Evolutionary conservation across 2,329 filamentous ascomycete species (phyloP), one percentile per base, ranked within the genome.

Genomic region (Biscogniauxia mediterranea): DNA sequence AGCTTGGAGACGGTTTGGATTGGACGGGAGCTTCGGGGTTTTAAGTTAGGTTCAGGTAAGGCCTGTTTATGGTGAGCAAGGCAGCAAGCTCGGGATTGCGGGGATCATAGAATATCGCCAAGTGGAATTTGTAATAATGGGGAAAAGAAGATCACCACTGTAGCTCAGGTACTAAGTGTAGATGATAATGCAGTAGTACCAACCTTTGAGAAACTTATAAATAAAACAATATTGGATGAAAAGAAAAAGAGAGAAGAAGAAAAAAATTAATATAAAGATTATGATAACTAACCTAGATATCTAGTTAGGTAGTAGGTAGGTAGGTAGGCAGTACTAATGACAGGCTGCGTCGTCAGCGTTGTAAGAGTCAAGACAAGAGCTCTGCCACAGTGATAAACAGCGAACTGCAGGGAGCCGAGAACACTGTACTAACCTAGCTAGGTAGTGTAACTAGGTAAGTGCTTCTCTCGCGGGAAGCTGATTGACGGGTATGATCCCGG

Each of bases 311-410:
- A 23, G 23, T 23, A 32, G 2, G 28, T 32, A 32, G 28, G 28
- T 32, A n/a, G n/a, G n/a, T n/a, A n/a, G n/a, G n/a, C 5, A 32
- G 28, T 32, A 32, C 28, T 32, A 32, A 32, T 32, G 3, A 32
- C 28, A 32, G 28, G 13, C 38, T 46, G 64, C 64, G 63, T 70
- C 68, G 68, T 70, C 68, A 68, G 66, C 66, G 57, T 52, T 32
- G 26, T 56, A 23, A 32, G 11, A 32, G 28, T 32, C 28, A 32
- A 32, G 50, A 69, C 28, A 32, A 32, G 50, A 69, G 65, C 65
- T 68, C 65, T 68, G 66, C 63, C 63, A 68, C 64, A 52, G 38
- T 28, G 28, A 38, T 13, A n/a, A 55, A 46, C 54, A 11, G 8
- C 25, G 13, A 54, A n/a, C 52, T 57, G 59, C 42, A 53, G 56